Conservation (phyloP, 768 basidiomycete genomes). For the Hirschioporus abietinus region DNA sequence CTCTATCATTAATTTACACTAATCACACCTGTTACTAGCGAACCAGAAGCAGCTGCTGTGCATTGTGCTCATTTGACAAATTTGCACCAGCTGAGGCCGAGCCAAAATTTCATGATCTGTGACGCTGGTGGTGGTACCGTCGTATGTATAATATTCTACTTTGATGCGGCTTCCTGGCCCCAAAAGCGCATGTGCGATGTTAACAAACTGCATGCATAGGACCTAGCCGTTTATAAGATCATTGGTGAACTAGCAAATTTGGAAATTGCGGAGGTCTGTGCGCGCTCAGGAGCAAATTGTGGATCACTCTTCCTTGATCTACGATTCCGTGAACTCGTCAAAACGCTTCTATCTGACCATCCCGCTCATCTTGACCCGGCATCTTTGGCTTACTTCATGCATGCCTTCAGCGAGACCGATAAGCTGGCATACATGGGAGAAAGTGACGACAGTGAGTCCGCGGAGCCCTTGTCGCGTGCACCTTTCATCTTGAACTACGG, state of each 20-base stretch:
- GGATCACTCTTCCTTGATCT: slow-evolving; percentile 86
- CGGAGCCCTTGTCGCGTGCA: slow-evolving; percentile 5
- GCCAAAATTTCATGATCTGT: slow-evolving; percentile 87
- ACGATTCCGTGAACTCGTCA: slow-evolving; percentile 77
- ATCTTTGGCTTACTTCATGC: slow-evolving; percentile 83
- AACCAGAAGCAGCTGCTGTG: slow-evolving; percentile 84
- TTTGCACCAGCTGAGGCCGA: slow-evolving; percentile 70
- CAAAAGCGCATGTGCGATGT: too few species aligned
- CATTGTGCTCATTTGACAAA: slow-evolving; percentile 81
- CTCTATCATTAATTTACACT: slow-evolving; percentile 5
- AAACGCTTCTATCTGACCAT: slow-evolving; percentile 73
- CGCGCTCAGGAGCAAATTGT: slow-evolving; percentile 81
- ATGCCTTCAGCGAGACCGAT: slow-evolving; percentile 84
- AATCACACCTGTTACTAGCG: slow-evolving; percentile 28
- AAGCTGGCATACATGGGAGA: slow-evolving; percentile 73
- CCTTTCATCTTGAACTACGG: slow-evolving; percentile 9
- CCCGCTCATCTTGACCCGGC: slow-evolving; percentile 79
- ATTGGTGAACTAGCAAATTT: slow-evolving; percentile 74
- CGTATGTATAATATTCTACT: slow-evolving; percentile 28
- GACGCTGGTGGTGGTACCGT: slow-evolving; percentile 87
- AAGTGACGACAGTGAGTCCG: slow-evolving; percentile 61
- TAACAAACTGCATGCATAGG: slow-evolving; percentile 25
- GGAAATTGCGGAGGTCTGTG: slow-evolving; percentile 91
- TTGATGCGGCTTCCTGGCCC: too few species aligned
- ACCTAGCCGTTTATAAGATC: slow-evolving; percentile 51